A percentile compares a stretch with the other conserved stretches of the same genome.
These are phyloP conservation scores for Ophiostoma sp. DNA, from an alignment of 2,329 filamentous ascomycete species.

Conservation along the genomic window DNA sequence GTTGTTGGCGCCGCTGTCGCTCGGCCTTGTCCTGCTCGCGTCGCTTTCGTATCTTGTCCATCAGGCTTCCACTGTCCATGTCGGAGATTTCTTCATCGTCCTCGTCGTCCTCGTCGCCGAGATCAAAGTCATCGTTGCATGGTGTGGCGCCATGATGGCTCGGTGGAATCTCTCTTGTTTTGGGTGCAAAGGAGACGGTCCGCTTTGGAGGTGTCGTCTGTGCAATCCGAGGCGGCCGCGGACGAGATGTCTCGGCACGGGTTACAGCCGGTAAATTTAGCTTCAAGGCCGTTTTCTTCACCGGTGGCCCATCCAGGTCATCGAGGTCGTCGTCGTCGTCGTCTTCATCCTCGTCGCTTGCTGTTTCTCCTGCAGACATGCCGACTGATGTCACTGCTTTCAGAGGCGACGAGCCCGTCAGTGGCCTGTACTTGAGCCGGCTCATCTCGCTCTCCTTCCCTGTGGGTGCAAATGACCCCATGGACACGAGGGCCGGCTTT, in stretches of 20 bases:
- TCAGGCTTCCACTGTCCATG: constrained; percentile 18
- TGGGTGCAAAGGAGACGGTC: constrained; percentile 12
- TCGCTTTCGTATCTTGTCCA: constrained; percentile 21
- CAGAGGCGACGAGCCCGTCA: neutral
- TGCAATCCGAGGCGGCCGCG: neutral
- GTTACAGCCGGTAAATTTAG: neutral
- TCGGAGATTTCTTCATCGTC: constrained; percentile 11
- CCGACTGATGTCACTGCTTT: neutral
- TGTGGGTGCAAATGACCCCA: neutral
- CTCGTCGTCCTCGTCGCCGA: constrained; percentile 13
- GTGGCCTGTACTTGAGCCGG: neutral
- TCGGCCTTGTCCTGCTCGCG: constrained; percentile 20
- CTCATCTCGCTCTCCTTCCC: neutral
- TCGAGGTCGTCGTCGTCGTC: constrained; percentile 20
- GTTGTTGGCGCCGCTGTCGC: constrained; percentile 7
- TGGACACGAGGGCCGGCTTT: constrained; percentile 22
- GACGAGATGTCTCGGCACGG: neutral
- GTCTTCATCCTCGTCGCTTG: constrained; percentile 1
- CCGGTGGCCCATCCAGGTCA: constrained; percentile 23
- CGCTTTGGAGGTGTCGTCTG: neutral
- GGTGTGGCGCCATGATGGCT: neutral
- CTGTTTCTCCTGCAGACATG: neutral
- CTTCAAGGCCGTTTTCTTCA: neutral
- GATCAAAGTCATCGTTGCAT: neutral
- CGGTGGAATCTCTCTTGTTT: neutral